Evolutionary conservation across 805 yeast genomes (phyloP).

Genomic region (Danielia oregonensis): DNA sequence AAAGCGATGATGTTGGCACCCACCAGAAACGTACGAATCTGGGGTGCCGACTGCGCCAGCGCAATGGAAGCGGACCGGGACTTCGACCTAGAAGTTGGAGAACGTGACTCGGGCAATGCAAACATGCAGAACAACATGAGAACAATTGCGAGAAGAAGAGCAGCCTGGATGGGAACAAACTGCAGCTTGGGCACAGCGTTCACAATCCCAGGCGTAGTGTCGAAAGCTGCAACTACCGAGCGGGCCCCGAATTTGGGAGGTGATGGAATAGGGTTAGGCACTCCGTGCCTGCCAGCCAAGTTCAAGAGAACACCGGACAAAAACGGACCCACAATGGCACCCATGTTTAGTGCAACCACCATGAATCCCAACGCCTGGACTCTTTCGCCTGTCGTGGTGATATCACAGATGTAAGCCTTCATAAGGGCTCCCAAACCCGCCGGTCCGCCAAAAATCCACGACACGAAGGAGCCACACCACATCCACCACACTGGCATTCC

Average conservation of each 20-base stretch:
- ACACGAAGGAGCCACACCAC: not conserved
- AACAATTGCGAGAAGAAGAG: not conserved
- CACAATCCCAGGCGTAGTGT: conserved; percentile 13
- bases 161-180: not conserved
- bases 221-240: not conserved
- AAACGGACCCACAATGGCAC: conserved; percentile 8
- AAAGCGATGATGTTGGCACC: not conserved
- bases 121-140: not conserved
- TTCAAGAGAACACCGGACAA: not conserved
- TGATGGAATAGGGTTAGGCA: no score
- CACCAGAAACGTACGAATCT: not conserved
- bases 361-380: conserved; percentile 7
- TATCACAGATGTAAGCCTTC: conserved; percentile 9
- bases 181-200: conserved; percentile 1
- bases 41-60: conserved; percentile 1
- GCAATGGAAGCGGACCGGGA: conserved; percentile 1
- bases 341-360: conserved; percentile 3
- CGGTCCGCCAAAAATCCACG: conserved; percentile 6
- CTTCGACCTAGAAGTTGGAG: not conserved
- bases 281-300: not conserved
- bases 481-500: conserved; percentile 2
- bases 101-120: conserved; percentile 1
- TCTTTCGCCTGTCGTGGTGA: conserved; percentile 6
- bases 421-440: conserved; percentile 2
- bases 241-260: no score